Percentiles rank a stretch among this genome's conserved stretches.
Evolutionary conservation across 176 grass and related monocot genomes (phyloP).

Genomic region (Aegilops tauschii): DNA sequence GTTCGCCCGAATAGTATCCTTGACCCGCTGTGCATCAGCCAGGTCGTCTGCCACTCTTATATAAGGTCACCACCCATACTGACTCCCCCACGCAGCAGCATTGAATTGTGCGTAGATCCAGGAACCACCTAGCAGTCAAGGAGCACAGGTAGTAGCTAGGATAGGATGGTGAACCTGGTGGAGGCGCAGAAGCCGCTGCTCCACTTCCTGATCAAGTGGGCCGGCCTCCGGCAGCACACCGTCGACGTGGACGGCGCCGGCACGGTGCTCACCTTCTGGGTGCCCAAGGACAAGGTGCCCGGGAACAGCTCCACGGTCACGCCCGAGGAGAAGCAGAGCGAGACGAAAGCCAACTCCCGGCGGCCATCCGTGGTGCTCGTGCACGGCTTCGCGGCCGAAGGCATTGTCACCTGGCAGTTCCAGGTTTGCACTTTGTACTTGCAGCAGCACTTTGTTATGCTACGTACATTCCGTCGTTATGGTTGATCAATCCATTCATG

Average conservation of each 20-base stretch:
- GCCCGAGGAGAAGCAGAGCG: neutral
- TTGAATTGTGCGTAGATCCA: neutral
- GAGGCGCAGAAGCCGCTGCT: constrained; percentile 76
- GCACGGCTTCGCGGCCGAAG: constrained; percentile 87
- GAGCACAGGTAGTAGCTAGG: no score
- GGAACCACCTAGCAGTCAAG: no score
- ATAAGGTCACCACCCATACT: constrained; percentile 13
- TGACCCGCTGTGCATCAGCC: neutral
- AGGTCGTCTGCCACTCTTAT: constrained; percentile 10
- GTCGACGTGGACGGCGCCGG: constrained; percentile 83
- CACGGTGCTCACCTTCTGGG: constrained; percentile 77
- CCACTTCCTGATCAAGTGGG: constrained; percentile 54
- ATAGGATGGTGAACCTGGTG: constrained; percentile 81
- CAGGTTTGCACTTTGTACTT: constrained; percentile 25
- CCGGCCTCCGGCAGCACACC: constrained; percentile 64
- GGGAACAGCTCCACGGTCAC: constrained; percentile 34
- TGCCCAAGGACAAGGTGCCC: constrained; percentile 65
- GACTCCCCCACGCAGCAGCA: neutral
- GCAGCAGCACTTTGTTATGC: no score
- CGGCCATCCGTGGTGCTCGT: constrained; percentile 58
- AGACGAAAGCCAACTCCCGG: no score
- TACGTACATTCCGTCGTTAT: neutral
- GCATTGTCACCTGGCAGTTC: constrained; percentile 93
- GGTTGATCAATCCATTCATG: neutral
- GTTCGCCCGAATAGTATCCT: neutral